Conservation (phyloP, 192 early-diverging fungal genomes). For the Martensiomyces pterosporus region DNA sequence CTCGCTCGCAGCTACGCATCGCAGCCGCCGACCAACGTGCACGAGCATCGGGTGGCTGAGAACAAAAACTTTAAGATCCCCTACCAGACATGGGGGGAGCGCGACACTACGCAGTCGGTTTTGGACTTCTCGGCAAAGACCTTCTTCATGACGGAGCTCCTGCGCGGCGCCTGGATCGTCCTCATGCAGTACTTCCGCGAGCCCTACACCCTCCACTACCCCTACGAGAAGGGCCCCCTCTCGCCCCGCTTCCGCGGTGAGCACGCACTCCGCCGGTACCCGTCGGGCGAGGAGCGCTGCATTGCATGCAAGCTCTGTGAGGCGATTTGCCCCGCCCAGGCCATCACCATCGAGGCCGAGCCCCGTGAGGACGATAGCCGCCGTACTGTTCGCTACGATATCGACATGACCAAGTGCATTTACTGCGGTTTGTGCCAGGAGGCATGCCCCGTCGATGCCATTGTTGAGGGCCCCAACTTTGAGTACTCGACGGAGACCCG, state of each 20-base stretch:
- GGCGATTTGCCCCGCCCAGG: conserved; percentile 96
- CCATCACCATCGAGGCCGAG: conserved; percentile 97
- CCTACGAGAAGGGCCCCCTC: conserved; percentile 90
- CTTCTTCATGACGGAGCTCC: conserved; percentile 87
- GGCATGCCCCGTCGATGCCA: conserved; percentile 95
- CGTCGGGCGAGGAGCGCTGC: conserved; percentile 95
- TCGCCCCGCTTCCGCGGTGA: conserved; percentile 94
- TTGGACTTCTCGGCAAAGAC: conserved; percentile 66
- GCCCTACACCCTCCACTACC: conserved; percentile 95
- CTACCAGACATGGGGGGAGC: conserved; percentile 42
- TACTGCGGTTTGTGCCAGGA: conserved; percentile 99
- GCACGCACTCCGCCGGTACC: conserved; percentile 92
- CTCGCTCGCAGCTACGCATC: conserved; percentile 24
- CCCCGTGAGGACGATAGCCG: conserved; percentile 90
- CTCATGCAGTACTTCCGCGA: conserved; percentile 91
- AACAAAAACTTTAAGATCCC: conserved; percentile 40
- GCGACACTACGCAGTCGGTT: conserved; percentile 43
- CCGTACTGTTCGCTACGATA: conserved; percentile 96
- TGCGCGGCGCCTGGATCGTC: conserved; percentile 89
- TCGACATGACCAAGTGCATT: conserved; percentile 98
- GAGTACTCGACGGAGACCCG: conserved; percentile 95
- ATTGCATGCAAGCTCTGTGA: conserved; percentile 99
- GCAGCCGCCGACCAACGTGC: conserved; percentile 36
- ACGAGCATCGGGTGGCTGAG: conserved; percentile 27
- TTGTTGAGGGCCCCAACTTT: conserved; percentile 96